phyloP scores from a whole-genome alignment of 2,329 filamentous ascomycete genomes.

The Lasiodiplodia citricola region DNA sequence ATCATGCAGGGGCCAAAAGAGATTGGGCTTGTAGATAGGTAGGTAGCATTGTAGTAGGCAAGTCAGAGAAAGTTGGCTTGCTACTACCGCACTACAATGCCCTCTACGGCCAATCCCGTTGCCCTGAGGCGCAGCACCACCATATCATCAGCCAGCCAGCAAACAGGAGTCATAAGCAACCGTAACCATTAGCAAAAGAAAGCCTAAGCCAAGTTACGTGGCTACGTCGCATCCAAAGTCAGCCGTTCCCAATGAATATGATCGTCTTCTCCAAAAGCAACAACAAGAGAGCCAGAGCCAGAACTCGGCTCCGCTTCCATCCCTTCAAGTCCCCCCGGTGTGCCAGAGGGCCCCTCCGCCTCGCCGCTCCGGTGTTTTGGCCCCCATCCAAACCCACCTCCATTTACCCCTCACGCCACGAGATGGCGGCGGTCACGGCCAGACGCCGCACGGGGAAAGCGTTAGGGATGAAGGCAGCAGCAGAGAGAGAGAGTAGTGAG shows the following conservation, averaged over 20 bases:
- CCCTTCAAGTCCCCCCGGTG: background rate
- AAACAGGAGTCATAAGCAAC: background rate
- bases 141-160: background rate
- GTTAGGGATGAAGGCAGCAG: background rate
- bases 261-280: no score
- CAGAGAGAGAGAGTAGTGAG: background rate
- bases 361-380: background rate
- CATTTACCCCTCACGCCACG: background rate
- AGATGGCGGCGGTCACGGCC: background rate
- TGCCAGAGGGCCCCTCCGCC: background rate
- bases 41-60: background rate
- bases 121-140: background rate
- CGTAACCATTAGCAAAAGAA: no score
- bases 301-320: background rate
- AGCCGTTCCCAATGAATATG: no score
- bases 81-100: background rate
- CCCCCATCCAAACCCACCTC: background rate
- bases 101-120: background rate
- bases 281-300: background rate
- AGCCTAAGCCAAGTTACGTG: constrained; percentile 3
- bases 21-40: background rate
- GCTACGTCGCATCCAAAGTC: constrained; percentile 14
- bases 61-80: no score
- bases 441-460: background rate
- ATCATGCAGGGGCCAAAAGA: background rate